Conservation (phyloP, 2,329 filamentous ascomycete species). For the Ampelomyces quisqualis region DNA sequence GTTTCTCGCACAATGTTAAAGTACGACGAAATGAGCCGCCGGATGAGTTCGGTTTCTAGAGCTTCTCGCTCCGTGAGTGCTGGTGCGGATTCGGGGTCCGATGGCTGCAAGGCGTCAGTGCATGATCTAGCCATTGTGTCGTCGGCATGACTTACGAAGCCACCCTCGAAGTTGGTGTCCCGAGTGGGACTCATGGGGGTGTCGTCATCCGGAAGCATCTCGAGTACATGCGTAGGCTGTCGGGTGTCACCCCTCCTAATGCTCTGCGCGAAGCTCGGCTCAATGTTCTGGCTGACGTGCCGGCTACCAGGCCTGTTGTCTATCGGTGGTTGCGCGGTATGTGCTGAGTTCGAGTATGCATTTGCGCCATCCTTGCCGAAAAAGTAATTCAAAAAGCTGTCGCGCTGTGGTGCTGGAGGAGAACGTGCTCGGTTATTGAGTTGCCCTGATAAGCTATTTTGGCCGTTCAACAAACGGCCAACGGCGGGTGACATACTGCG, state of each 20-base stretch:
- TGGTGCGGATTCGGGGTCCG: slow-evolving; percentile 64
- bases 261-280: slow-evolving; percentile 81
- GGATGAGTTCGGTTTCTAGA: slow-evolving; percentile 96
- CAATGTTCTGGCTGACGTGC: slow-evolving; percentile 75
- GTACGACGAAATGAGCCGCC: slow-evolving; percentile 94
- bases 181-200: slow-evolving; percentile 39
- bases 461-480: slow-evolving; percentile 62
- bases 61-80: slow-evolving; percentile 93
- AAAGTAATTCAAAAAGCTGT: slow-evolving; percentile 98
- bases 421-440: slow-evolving; percentile 65
- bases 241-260: slow-evolving; percentile 69
- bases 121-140: neutral
- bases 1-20: slow-evolving; percentile 99
- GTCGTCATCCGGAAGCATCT: slow-evolving; percentile 47
- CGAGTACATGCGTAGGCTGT: slow-evolving; percentile 47
- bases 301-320: slow-evolving; percentile 52
- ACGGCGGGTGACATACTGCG: slow-evolving; percentile 84
- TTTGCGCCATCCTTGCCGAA: slow-evolving; percentile 87
- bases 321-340: slow-evolving; percentile 45
- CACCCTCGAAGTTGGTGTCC: slow-evolving; percentile 49
- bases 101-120: slow-evolving; percentile 36
- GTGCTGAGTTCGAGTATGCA: slow-evolving; percentile 41
- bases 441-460: slow-evolving; percentile 60
- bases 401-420: slow-evolving; percentile 63
- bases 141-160: slow-evolving; percentile 61